Evolutionary conservation across 1,139 yeast genomes (phyloP).

Genomic region (Suhomyces bolitotheri): DNA sequence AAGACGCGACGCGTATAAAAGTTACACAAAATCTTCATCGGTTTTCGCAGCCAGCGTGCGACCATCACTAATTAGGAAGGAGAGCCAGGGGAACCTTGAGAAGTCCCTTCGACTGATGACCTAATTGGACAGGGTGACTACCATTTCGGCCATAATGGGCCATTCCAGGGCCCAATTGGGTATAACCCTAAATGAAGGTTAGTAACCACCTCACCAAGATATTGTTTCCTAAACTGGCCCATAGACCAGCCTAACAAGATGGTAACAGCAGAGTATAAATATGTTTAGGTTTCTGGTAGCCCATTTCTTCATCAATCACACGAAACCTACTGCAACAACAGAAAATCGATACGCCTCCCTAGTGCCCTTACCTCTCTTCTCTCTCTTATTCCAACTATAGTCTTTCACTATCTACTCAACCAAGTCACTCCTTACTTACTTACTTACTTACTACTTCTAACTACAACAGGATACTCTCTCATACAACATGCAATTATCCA

Average conservation of each 20-base stretch:
- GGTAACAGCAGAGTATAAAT: too few species aligned
- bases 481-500: slow-evolving; percentile 35
- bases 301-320: too few species aligned
- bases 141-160: too few species aligned
- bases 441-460: slow-evolving; percentile 6
- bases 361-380: slow-evolving; percentile 14
- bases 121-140: too few species aligned
- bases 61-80: slow-evolving; percentile 7
- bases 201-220: too few species aligned
- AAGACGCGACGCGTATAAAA: background rate
- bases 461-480: slow-evolving; percentile 12
- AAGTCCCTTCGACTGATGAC: too few species aligned
- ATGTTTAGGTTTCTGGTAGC: too few species aligned
- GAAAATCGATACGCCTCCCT: slow-evolving; percentile 11
- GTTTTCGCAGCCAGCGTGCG: slow-evolving; percentile 17
- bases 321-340: slow-evolving; percentile 7
- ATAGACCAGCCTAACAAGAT: too few species aligned
- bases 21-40: slow-evolving; percentile 10
- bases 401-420: slow-evolving; percentile 18
- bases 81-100: slow-evolving; percentile 2
- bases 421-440: slow-evolving; percentile 18
- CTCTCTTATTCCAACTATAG: slow-evolving; percentile 15
- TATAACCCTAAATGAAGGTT: too few species aligned
- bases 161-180: too few species aligned
- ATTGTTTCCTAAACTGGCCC: too few species aligned